Evolutionary conservation across 116 monocot species (phyloP), one percentile per base, ranked within the genome.

Genomic region (Papilionanthe hybrid): DNA sequence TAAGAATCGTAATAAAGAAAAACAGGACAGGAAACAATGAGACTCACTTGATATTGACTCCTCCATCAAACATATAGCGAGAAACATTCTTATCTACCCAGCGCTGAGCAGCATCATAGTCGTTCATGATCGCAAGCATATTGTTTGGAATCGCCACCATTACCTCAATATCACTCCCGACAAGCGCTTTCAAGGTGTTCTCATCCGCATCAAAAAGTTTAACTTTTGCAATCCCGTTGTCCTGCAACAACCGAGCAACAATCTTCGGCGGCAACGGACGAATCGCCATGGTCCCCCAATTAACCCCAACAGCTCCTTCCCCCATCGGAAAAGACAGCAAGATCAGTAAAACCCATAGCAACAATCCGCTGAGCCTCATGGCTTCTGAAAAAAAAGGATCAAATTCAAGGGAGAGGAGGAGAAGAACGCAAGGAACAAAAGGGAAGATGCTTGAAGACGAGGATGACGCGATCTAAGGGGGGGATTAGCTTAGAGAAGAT

Each of bases 141-240:
- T 83, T 78, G 80, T 91, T 91, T 2, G 91, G 91, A 13, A 91
- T 84, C 2, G 84, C 91, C 17, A 89, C 66, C 86, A 91, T 88
- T 7, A 88, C 88, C 75, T 89, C 86, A 42, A 91, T 85, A 45
- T 78, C 60, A n/a, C 76, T 79, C 23, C 84, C 86, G 0, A 88
- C 87, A 7, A 90, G 86, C 41, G 90, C 85, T 20, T 77, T 78
- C 86, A 89, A 78, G 22, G 86, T 85, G 22, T 30, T 13, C 41
- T n/a, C 18, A 23, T 86, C 89, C 17, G 89, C 82, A 50, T 89
- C 89, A 41, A 89, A 89, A 18, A 89, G 82, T 78, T 89, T 89
- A 37, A 86, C 89, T 75, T 87, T 89, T 12, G 63, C 55, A 74
- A 89, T 85, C 53, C 87, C 86, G 41, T 89, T 89, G 71, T 86